Evolutionary conservation across 139 green algal genomes (phyloP).

Genomic region (Chlamydomonas schloesseri): DNA sequence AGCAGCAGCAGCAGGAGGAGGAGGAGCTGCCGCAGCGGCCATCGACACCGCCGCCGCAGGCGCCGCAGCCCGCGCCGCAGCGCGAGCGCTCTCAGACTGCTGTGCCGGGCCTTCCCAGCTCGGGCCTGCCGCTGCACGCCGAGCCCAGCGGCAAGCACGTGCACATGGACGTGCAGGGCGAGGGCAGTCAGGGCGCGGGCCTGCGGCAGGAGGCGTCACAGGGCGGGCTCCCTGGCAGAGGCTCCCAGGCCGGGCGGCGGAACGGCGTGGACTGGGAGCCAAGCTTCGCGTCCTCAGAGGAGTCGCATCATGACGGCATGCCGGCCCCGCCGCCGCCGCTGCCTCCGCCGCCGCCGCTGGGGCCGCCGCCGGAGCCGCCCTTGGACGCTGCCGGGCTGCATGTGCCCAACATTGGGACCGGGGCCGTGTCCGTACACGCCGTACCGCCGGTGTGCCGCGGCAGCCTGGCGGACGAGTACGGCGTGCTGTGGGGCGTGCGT

Average conservation of each 20-base stretch:
- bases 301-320: not conserved
- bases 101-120: not conserved
- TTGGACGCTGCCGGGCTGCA: not conserved
- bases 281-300: no score
- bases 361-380: not conserved
- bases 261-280: no score
- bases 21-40: conserved; percentile 11
- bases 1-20: not conserved
- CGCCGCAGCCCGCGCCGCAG: not conserved
- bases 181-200: no score
- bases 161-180: no score
- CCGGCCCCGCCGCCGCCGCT: no score
- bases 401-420: not conserved
- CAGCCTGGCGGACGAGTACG: conserved; percentile 36
- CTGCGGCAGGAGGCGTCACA: no score
- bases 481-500: conserved; percentile 26
- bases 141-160: no score
- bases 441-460: conserved; percentile 5
- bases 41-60: conserved; percentile 15
- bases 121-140: not conserved
- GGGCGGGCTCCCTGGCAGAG: no score
- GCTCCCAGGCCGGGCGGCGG: no score
- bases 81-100: not conserved
- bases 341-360: not conserved
- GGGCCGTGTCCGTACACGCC: not conserved